A percentile compares a stretch with the other conserved stretches of the same genome.
Conservation (phyloP, 306 rosid genomes). For the Trifolium repens region DNA sequence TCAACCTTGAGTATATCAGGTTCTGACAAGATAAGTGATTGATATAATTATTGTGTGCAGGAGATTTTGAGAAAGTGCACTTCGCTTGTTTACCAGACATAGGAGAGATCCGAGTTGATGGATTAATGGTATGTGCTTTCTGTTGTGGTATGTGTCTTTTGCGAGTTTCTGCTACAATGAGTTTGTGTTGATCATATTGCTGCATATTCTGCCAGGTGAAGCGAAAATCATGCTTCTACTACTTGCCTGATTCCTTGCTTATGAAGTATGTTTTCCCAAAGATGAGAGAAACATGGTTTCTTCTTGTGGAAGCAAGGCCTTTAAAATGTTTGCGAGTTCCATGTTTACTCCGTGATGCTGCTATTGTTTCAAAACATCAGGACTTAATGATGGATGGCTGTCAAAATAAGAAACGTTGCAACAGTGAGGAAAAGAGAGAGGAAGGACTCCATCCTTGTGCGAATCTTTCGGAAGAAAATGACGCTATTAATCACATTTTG, state of each 20-base stretch:
- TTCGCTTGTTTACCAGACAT: slow-evolving; percentile 56
- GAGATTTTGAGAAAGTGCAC: slow-evolving; percentile 72
- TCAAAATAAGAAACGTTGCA: slow-evolving; percentile 37
- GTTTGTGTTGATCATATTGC: slow-evolving; percentile 21
- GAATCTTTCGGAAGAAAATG: slow-evolving; percentile 36
- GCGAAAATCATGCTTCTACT: slow-evolving; percentile 61
- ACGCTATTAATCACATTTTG: slow-evolving; percentile 29
- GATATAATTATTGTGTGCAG: slow-evolving; percentile 48
- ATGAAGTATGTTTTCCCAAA: slow-evolving; percentile 53
- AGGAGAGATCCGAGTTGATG: slow-evolving; percentile 71
- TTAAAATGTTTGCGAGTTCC: slow-evolving; percentile 36
- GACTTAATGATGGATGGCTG: slow-evolving; percentile 26
- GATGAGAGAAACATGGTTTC: slow-evolving; percentile 66
- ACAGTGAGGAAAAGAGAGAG: slow-evolving; percentile 37
- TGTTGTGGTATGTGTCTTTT: slow-evolving; percentile 9
- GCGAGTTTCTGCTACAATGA: slow-evolving; percentile 19
- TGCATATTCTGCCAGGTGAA: slow-evolving; percentile 57
- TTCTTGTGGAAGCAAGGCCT: slow-evolving; percentile 56
- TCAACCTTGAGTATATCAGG: neutral
- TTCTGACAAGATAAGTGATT: slow-evolving; percentile 20
- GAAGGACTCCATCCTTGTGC: slow-evolving; percentile 33
- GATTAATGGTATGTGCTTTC: slow-evolving; percentile 58
- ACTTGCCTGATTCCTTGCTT: slow-evolving; percentile 64
- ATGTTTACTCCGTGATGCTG: slow-evolving; percentile 18
- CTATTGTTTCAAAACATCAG: slow-evolving; percentile 39